Evolutionary conservation across 2,329 filamentous ascomycete species (phyloP), one percentile per base, ranked within the genome.

Genomic region (Cephalotrichum gorgonifer): DNA sequence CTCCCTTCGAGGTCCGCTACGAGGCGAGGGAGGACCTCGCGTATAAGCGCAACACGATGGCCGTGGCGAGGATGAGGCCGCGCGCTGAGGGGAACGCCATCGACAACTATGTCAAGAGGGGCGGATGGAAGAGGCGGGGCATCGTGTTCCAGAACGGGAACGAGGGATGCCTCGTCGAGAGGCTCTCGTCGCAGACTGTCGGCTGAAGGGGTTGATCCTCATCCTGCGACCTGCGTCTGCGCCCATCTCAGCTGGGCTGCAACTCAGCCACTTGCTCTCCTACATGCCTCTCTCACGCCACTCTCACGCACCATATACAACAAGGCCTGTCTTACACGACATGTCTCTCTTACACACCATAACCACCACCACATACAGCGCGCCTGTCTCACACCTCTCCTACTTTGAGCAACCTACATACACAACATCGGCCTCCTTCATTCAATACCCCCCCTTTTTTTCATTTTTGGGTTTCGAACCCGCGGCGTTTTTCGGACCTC

Each of bases 61-160:
- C 62, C 17, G 38, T 44, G 17, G 43, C 51, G n/a, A 45, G 51
- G 14, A 58, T 57, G 51, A 57, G 67, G 15, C 68, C 68, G n/a
- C 60, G 69, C 58, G 60, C 61, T 55, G 61, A 63, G 9, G 57
- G 64, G 44, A 64, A 67, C 56, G 62, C 59, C 51, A 61, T 71
- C 54, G 66, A 71, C 44, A 60, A 70, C 54, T 67, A 67, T 31
- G 61, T 68, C 54, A 68, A 68, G 60, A 64, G 65, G 15, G 65
- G 67, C 33, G 66, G 68, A 30, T 71, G 67, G 68, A 71, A 71
- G 62, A 60, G 68, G 49, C 60, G 66, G 12, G 68, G 66, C 45
- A 63, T 71, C 39, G 59, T 70, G 58, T 70, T 71, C 50, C 57
- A 64, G 49, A 53, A 41, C 25, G 15, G 35, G 28, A 31, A 33